Percentiles rank a stretch among this genome's conserved stretches.
Evolutionary conservation across 805 yeast species (phyloP).

Genomic region (Wickerhamiella australiensis): DNA sequence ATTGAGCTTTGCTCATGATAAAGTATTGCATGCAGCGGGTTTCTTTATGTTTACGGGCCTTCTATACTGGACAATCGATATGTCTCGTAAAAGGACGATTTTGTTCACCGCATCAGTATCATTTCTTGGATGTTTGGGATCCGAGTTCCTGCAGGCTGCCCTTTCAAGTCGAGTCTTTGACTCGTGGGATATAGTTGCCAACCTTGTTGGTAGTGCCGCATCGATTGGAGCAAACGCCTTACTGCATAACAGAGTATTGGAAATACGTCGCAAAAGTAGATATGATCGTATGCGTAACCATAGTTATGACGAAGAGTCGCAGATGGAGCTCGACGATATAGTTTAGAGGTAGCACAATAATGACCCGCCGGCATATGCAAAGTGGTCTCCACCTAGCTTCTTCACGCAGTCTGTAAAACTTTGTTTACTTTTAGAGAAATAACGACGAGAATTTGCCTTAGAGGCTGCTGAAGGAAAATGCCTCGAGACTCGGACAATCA

Average conservation of each 20-base stretch:
- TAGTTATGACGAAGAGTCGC: slow-evolving; percentile 16
- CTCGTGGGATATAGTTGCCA: slow-evolving; percentile 29
- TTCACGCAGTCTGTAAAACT: too few relatives aligned
- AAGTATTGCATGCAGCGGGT: slow-evolving; percentile 28
- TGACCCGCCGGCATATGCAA: too few relatives aligned
- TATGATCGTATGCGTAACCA: slow-evolving; percentile 23
- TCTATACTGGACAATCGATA: slow-evolving; percentile 35
- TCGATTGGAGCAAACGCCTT: slow-evolving; percentile 26
- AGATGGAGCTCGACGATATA: slow-evolving; percentile 9
- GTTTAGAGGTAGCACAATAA: not conserved
- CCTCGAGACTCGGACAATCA: not conserved
- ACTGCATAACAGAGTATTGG: slow-evolving; percentile 29
- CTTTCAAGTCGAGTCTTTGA: slow-evolving; percentile 30
- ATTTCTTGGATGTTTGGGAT: slow-evolving; percentile 29
- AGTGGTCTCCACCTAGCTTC: too few relatives aligned
- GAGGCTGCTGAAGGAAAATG: too few relatives aligned
- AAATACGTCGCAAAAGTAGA: slow-evolving; percentile 25
- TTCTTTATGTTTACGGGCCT: slow-evolving; percentile 29
- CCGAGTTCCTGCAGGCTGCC: slow-evolving; percentile 30
- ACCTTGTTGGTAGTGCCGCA: slow-evolving; percentile 27
- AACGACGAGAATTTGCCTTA: too few relatives aligned
- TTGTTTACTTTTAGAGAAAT: too few relatives aligned
- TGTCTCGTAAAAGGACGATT: slow-evolving; percentile 29
- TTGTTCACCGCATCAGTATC: slow-evolving; percentile 29
- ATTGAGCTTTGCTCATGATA: slow-evolving; percentile 32